Percentiles rank a stretch among this genome's conserved stretches.
These are phyloP conservation scores for Taphrina pruni DNA, from an alignment of 1,139 yeast species.

Conservation along the genomic window DNA sequence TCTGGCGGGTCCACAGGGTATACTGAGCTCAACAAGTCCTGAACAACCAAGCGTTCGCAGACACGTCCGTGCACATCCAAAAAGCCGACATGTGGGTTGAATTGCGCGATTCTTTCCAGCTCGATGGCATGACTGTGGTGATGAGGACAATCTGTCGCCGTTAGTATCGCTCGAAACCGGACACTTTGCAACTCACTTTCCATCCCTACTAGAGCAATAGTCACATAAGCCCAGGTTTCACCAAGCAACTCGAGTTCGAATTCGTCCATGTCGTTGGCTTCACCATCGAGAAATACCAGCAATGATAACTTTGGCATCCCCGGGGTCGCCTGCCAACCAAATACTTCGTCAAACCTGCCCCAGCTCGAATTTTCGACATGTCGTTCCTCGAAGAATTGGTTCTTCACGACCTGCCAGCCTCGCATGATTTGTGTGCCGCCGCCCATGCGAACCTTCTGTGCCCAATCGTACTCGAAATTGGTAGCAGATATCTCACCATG, in stretches of 20 bases:
- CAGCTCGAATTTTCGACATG: slow-evolving; percentile 20
- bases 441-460: background rate
- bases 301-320: slow-evolving; percentile 21
- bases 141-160: slow-evolving; percentile 16
- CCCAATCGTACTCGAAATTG: slow-evolving; percentile 8
- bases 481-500: slow-evolving; percentile 15
- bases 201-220: slow-evolving; percentile 21
- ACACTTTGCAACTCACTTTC: background rate
- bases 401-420: slow-evolving; percentile 23
- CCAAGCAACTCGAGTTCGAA: slow-evolving; percentile 22
- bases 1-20: slow-evolving; percentile 27
- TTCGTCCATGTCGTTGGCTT: slow-evolving; percentile 24
- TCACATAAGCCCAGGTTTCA: slow-evolving; percentile 28
- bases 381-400: slow-evolving; percentile 18
- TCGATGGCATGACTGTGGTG: slow-evolving; percentile 26
- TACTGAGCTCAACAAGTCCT: slow-evolving; percentile 16
- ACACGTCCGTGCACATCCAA: slow-evolving; percentile 27
- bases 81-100: slow-evolving; percentile 26
- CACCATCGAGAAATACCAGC: slow-evolving; percentile 18
- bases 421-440: slow-evolving; percentile 21
- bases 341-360: slow-evolving; percentile 4
- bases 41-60: slow-evolving; percentile 11
- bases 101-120: slow-evolving; percentile 11
- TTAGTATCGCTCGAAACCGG: no score
- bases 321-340: slow-evolving; percentile 24